Conservation (phyloP, 2,329 filamentous ascomycete genomes). For the Aureobasidium sp. region DNA sequence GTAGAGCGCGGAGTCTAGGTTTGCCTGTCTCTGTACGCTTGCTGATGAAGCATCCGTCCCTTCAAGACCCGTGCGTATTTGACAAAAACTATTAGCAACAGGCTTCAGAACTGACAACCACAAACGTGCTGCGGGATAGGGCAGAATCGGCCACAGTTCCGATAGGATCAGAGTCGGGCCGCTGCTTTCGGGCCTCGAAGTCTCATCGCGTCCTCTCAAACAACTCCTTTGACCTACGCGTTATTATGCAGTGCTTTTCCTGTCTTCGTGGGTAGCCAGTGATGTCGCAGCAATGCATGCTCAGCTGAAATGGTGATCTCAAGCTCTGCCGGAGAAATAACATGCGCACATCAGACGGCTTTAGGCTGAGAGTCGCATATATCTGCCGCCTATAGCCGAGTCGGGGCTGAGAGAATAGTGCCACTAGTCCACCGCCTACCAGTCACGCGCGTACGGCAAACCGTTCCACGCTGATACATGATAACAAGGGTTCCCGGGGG, state of each 20-base stretch:
- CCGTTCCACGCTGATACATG: conserved; percentile 11
- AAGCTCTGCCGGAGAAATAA: not conserved
- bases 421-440: conserved; percentile 13
- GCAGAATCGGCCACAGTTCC: not conserved
- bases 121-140: not conserved
- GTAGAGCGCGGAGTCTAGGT: not conserved
- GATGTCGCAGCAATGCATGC: not conserved
- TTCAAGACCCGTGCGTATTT: not conserved
- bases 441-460: conserved; percentile 9
- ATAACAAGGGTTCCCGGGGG: not conserved
- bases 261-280: not conserved
- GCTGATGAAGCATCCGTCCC: not conserved
- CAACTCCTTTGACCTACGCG: not conserved
- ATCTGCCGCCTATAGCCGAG: conserved; percentile 11
- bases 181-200: not conserved
- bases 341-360: not conserved
- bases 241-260: not conserved
- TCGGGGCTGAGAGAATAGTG: not conserved
- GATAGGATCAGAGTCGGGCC: conserved; percentile 10
- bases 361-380: conserved; percentile 10
- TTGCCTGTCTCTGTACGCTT: not conserved
- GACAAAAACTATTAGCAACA: not conserved
- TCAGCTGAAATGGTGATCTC: not conserved
- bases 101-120: not conserved
- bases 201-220: not conserved